phyloP scores from a whole-genome alignment of 2,329 filamentous ascomycete species.

The Alternaria arbusti region DNA sequence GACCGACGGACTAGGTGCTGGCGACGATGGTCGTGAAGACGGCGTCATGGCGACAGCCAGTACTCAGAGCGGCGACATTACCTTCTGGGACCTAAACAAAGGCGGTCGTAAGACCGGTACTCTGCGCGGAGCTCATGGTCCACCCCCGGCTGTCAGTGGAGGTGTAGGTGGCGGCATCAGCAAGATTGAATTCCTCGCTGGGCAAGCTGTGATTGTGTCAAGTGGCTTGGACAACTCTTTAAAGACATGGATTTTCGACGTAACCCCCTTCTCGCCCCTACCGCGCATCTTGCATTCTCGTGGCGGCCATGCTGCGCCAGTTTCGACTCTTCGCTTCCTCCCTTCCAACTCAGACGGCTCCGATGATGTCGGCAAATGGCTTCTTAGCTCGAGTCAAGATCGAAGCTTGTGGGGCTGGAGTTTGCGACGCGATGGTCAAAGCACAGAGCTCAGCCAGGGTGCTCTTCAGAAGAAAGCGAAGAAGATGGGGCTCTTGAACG shows the following conservation, averaged over 20 bases:
- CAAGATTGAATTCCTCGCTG: constrained; percentile 85
- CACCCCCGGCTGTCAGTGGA: constrained; percentile 64
- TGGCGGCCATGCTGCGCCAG: constrained; percentile 85
- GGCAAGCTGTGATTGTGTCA: constrained; percentile 88
- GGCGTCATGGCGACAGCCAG: constrained; percentile 96
- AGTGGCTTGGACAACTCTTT: constrained; percentile 92
- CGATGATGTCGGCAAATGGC: constrained; percentile 89
- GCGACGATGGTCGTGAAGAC: constrained; percentile 79
- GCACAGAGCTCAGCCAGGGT: constrained; percentile 90
- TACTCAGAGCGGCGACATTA: constrained; percentile 80
- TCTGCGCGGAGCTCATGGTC: constrained; percentile 85
- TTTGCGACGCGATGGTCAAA: constrained; percentile 91
- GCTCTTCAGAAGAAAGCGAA: constrained; percentile 86
- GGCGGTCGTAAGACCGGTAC: constrained; percentile 87
- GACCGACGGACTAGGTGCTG: constrained; percentile 86
- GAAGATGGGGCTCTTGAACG: constrained; percentile 76
- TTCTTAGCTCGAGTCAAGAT: constrained; percentile 87
- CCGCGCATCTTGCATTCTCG: constrained; percentile 85
- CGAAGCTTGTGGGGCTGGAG: constrained; percentile 97
- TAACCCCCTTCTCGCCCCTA: constrained; percentile 84
- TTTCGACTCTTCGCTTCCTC: constrained; percentile 83
- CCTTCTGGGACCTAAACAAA: constrained; percentile 93
- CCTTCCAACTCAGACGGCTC: constrained; percentile 88
- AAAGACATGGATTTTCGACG: constrained; percentile 96
- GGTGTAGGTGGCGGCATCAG: constrained; percentile 76